Percentiles rank a stretch among this genome's conserved stretches.
Evolutionary conservation across 257 asterid genomes (phyloP).

Genomic region (Solanum sparsipilum): DNA sequence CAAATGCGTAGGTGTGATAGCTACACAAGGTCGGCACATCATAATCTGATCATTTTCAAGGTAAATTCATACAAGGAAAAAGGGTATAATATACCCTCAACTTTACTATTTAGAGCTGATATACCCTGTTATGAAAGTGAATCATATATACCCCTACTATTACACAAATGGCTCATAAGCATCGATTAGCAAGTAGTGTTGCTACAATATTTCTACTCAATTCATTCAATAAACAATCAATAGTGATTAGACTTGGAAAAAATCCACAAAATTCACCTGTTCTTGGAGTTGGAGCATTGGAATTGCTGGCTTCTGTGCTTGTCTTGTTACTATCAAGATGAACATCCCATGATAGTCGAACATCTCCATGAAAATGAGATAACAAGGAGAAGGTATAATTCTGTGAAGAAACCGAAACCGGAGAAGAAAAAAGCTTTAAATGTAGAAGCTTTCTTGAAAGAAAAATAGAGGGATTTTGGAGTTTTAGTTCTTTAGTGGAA

Average conservation of each 20-base stretch:
- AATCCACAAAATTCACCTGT: neutral
- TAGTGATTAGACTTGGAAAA: neutral
- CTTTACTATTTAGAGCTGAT: too few relatives aligned
- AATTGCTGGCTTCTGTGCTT: neutral
- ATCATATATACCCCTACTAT: neutral
- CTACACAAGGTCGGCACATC: neutral
- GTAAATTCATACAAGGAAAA: neutral
- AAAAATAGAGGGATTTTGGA: slow-evolving; percentile 13
- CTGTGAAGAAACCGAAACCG: neutral
- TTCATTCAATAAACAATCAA: neutral
- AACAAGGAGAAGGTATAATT: slow-evolving; percentile 14
- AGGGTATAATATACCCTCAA: neutral
- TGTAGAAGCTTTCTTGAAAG: slow-evolving; percentile 12
- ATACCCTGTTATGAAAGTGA: neutral
- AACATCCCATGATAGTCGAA: neutral
- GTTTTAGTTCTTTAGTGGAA: neutral
- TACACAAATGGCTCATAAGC: too few relatives aligned
- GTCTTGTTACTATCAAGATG: neutral
- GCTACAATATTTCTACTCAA: neutral
- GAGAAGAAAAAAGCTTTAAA: neutral
- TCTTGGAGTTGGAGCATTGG: neutral
- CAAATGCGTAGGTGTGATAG: neutral
- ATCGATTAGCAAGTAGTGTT: neutral
- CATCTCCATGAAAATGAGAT: neutral
- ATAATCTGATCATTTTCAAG: neutral